These are phyloP conservation scores for Suhomyces tanzawaensis DNA, from an alignment of 805 yeast species.

Conservation along the genomic window DNA sequence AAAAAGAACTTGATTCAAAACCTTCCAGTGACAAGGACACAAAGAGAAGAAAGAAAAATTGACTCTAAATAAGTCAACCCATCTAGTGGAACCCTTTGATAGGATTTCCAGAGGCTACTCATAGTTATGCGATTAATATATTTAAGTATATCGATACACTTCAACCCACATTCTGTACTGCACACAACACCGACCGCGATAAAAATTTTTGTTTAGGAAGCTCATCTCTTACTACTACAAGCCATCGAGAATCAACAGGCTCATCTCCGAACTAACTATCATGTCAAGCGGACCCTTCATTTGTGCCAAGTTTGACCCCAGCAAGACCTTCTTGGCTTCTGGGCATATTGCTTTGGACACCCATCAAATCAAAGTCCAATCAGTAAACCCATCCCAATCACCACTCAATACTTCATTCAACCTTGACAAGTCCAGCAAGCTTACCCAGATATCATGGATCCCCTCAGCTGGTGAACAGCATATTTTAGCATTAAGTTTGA, in stretches of 20 bases:
- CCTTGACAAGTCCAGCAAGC: conserved; percentile 49
- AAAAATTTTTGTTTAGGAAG: conserved; percentile 4
- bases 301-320: conserved; percentile 56
- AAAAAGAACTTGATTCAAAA: conserved; percentile 3
- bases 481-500: conserved; percentile 59
- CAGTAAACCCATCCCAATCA: conserved; percentile 42
- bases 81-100: neutral
- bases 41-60: conserved; percentile 7
- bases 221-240: conserved; percentile 3
- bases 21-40: conserved; percentile 5
- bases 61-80: too few species aligned
- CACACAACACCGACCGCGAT: conserved; percentile 1
- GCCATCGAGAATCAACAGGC: neutral
- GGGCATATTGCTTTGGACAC: conserved; percentile 67
- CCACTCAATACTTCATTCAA: conserved; percentile 47
- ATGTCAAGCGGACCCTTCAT: conserved; percentile 27
- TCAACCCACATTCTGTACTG: conserved; percentile 3
- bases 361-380: conserved; percentile 65
- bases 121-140: neutral
- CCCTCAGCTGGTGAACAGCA: conserved; percentile 37
- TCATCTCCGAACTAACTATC: neutral
- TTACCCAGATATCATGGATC: conserved; percentile 57
- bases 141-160: neutral
- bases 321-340: conserved; percentile 61
- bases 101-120: neutral